Base-by-base conservation (phyloP, 2,329 filamentous ascomycete genomes). In the Pseudogymnoascus sp. region DNA sequence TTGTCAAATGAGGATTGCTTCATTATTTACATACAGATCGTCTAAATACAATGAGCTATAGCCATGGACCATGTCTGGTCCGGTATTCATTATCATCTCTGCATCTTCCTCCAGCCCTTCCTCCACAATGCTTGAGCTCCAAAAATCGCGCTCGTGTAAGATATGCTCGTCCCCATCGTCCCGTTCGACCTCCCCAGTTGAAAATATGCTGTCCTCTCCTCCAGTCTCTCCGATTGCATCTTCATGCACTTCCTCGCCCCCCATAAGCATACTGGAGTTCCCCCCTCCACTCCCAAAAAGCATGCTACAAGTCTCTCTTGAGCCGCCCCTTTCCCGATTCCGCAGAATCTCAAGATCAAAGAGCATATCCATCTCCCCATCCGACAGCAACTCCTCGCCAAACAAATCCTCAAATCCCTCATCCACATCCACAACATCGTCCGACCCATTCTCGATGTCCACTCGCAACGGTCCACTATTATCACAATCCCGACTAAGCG, bases 291-390 rank as follows among this genome's bases (percentile, higher is more conserved):
- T 56, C 16, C 28, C 50, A 19, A 33, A 56, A 14, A 56, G 50
- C 50, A 33, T 56, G 16, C 50, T 56, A 5, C 28, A 56, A 35
- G n/a, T 56, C 10, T 16, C n/a, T 12, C 26, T n/a, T 4, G 5
- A 16, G n/a, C 37, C 6, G n/a, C 6, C 28, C 5, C 31, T 5
- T 12, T 12, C 33, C 6, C 24, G 16, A 5, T 26, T 26, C 38
- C 59, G 59, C 59, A 26, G 16, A 26, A 60, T 60, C 35, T 60
- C 59, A 10, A 60, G 59, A n/a, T 60, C 59, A 12, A 60, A 41
- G 14, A 60, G 33, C 59, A 60, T 60, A 41, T 60, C 59, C 33
- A 60, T 38, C 59, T 31, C 59, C 22, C 38, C 59, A 40, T 60
- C 59, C 14, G 59, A 60, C 59, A 60, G 8, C 19, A 41, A 12